A percentile compares a stretch with the other conserved stretches of the same genome.
phyloP scores from a whole-genome alignment of 345 rosid species.

The Hypericum perforatum region DNA sequence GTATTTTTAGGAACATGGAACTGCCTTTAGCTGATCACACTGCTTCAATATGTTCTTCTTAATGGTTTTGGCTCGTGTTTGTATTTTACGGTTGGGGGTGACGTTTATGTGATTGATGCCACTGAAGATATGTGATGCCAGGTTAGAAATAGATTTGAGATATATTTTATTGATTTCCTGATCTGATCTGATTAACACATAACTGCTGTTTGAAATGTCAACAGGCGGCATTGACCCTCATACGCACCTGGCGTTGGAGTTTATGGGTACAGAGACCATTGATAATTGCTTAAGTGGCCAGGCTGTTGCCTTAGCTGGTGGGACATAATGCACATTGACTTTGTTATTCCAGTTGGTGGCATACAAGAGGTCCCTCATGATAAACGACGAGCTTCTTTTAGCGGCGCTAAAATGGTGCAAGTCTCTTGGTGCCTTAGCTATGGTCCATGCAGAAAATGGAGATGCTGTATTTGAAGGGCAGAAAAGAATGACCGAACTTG shows the following conservation, averaged over 20 bases:
- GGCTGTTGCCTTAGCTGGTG: too few relatives aligned
- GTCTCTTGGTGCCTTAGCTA: conserved; percentile 90
- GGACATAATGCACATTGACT: too few relatives aligned
- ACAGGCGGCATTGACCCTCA: conserved; percentile 97
- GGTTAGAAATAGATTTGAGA: conserved; percentile 28
- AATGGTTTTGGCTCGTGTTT: conserved; percentile 12
- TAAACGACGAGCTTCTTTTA: conserved; percentile 72
- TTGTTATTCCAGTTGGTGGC: conserved; percentile 9
- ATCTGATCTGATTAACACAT: background rate
- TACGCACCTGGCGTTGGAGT: conserved; percentile 74
- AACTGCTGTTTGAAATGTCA: conserved; percentile 2
- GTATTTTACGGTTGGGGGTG: conserved; percentile 63
- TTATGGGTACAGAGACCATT: conserved; percentile 32
- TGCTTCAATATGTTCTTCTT: conserved; percentile 1
- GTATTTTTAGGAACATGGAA: too few relatives aligned
- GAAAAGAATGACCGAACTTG: too few relatives aligned
- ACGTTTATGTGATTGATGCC: conserved; percentile 79
- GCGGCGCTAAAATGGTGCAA: conserved; percentile 81
- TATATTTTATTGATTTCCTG: background rate
- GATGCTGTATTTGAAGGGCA: conserved; percentile 97
- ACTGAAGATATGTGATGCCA: conserved; percentile 90
- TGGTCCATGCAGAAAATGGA: conserved; percentile 99
- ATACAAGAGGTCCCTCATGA: conserved; percentile 77
- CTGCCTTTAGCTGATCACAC: conserved; percentile 3
- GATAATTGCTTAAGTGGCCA: too few relatives aligned